A percentile compares a stretch with the other conserved stretches of the same genome.
These are phyloP conservation scores for Boletales sp. DNA, from an alignment of 768 basidiomycete species.

Conservation along the genomic window DNA sequence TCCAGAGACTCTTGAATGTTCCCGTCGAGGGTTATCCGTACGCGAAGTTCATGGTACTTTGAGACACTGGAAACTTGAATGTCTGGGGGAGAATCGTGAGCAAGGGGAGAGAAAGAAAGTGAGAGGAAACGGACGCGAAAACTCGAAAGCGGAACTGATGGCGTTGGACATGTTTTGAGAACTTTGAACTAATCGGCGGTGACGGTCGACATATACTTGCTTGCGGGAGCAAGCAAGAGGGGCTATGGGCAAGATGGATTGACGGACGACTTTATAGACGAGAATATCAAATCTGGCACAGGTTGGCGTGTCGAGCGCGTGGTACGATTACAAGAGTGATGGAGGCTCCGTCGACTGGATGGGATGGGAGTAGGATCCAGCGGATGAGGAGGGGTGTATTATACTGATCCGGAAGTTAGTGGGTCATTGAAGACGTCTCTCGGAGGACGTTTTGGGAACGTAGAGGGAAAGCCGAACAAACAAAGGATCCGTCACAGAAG, in stretches of 20 bases:
- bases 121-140: constrained; percentile 21
- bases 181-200: constrained; percentile 6
- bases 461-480: constrained; percentile 25
- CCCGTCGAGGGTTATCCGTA: constrained; percentile 26
- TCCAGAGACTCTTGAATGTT: constrained; percentile 28
- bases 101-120: background rate
- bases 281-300: constrained; percentile 34
- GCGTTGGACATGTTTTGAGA: constrained; percentile 13
- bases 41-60: constrained; percentile 23
- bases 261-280: constrained; percentile 21
- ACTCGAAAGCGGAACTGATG: constrained; percentile 17
- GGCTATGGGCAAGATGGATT: constrained; percentile 30
- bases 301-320: constrained; percentile 30
- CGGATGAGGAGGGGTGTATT: constrained; percentile 17
- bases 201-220: constrained; percentile 21
- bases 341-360: constrained; percentile 17
- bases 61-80: constrained; percentile 21
- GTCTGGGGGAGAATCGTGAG: constrained; percentile 10
- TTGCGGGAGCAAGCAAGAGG: constrained; percentile 25
- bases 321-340: constrained; percentile 14
- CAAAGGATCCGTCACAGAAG: constrained; percentile 30
- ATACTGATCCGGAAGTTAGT: constrained; percentile 27
- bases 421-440: constrained; percentile 27
- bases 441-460: constrained; percentile 24
- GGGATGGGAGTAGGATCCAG: constrained; percentile 16